Evolutionary conservation across 2,329 filamentous ascomycete species (phyloP).

Genomic region (Aaosphaeria pasadenensis): DNA sequence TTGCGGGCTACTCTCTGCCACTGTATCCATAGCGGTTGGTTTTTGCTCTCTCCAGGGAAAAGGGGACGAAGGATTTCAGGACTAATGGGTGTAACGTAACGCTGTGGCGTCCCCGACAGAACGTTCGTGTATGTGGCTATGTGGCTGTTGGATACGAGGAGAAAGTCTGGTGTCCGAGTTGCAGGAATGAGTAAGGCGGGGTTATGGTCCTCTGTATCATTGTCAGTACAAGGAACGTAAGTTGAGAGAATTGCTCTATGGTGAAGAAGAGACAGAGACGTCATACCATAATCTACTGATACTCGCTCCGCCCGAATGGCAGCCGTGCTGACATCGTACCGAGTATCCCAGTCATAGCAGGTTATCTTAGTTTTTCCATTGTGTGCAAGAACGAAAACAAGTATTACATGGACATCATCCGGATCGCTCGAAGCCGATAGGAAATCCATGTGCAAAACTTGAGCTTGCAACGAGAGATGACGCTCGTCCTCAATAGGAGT

Average conservation of each 20-base stretch:
- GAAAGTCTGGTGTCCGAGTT: conserved; percentile 37
- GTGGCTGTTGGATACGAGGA: conserved; percentile 37
- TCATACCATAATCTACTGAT: conserved; percentile 23
- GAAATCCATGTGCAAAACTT: conserved; percentile 87
- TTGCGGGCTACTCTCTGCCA: conserved; percentile 77
- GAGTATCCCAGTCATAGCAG: conserved; percentile 51
- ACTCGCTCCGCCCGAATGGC: conserved; percentile 23
- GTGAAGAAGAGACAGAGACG: background rate
- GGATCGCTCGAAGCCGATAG: conserved; percentile 67
- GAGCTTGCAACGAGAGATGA: conserved; percentile 51
- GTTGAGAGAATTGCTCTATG: background rate
- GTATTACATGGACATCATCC: conserved; percentile 68
- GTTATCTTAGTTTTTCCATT: conserved; percentile 46
- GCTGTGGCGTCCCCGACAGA: conserved; percentile 36
- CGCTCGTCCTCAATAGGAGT: conserved; percentile 59
- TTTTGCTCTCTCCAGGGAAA: conserved; percentile 33
- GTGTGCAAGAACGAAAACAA: conserved; percentile 61
- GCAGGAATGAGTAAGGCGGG: conserved; percentile 42
- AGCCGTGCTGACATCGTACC: conserved; percentile 39
- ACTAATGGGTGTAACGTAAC: conserved; percentile 11
- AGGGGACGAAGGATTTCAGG: conserved; percentile 44
- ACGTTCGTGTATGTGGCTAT: conserved; percentile 40
- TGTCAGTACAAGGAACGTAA: conserved; percentile 5
- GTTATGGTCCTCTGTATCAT: conserved; percentile 27
- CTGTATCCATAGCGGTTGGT: conserved; percentile 68